Percentiles rank a stretch among this genome's conserved stretches.
These are phyloP conservation scores for Alternaria longipes DNA, from an alignment of 2,329 filamentous ascomycete genomes.

Conservation along the genomic window DNA sequence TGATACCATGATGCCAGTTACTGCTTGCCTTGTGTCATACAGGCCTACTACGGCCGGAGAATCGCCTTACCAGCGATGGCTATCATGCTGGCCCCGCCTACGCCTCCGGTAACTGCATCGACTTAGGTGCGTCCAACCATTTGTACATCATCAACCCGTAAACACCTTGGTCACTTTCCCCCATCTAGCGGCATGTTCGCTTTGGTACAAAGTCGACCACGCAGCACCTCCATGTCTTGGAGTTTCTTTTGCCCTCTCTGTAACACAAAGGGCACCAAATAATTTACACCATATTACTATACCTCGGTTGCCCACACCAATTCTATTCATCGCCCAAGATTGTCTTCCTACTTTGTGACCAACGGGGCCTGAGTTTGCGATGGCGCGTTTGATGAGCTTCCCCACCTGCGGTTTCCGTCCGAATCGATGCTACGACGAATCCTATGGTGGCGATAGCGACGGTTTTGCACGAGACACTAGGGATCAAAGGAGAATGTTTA, in stretches of 20 bases:
- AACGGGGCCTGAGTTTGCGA: background rate
- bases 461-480: background rate
- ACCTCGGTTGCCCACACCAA: background rate
- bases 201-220: constrained; percentile 3
- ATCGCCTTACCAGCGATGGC: constrained; percentile 1
- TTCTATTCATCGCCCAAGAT: background rate
- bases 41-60: background rate
- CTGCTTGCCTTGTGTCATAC: background rate
- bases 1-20: constrained; percentile 8
- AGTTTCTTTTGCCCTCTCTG: constrained; percentile 1
- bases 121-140: constrained; percentile 4
- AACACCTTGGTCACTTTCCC: background rate
- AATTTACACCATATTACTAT: background rate
- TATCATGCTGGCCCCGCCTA: background rate
- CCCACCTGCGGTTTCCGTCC: background rate
- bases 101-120: background rate
- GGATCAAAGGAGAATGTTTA: background rate
- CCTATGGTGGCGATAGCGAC: background rate
- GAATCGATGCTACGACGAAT: background rate
- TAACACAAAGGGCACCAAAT: background rate
- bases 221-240: background rate
- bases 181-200: constrained; percentile 1
- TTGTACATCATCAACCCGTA: background rate
- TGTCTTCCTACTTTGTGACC: background rate
- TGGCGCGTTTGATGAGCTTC: constrained; percentile 1